These are phyloP conservation scores for Cubamyces lactineus DNA, from an alignment of 768 basidiomycete genomes.

Conservation along the genomic window DNA sequence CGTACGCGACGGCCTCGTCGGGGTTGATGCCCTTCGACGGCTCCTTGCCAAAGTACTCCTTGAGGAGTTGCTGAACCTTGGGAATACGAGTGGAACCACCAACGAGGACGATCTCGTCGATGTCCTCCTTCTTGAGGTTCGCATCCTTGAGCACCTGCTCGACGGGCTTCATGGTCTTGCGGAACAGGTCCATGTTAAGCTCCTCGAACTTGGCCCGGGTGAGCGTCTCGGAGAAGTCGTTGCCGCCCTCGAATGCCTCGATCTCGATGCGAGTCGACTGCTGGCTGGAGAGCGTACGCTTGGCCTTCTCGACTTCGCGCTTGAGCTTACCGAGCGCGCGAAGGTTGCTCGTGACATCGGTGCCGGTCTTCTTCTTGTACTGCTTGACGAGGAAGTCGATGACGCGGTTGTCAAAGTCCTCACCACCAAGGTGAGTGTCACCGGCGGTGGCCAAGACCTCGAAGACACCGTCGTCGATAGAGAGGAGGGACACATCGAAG, in stretches of 20 bases:
- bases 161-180: constrained; percentile 99
- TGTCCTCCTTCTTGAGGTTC: constrained; percentile 95
- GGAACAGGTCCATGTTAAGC: constrained; percentile 97
- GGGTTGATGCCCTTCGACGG: constrained; percentile 99
- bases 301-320: constrained; percentile 74
- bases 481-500: constrained; percentile 95
- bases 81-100: constrained; percentile 99
- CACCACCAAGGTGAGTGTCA: constrained; percentile 67
- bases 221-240: constrained; percentile 96
- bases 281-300: constrained; percentile 81
- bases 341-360: constrained; percentile 60
- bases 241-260: constrained; percentile 93
- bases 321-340: constrained; percentile 72
- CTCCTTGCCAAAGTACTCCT: constrained; percentile 98
- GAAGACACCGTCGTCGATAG: constrained; percentile 64
- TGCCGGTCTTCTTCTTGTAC: constrained; percentile 71
- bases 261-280: constrained; percentile 93
- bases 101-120: constrained; percentile 93
- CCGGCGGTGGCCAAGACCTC: constrained; percentile 63
- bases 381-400: constrained; percentile 70
- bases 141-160: constrained; percentile 99
- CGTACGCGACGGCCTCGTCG: constrained; percentile 98
- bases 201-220: constrained; percentile 99
- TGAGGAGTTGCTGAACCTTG: constrained; percentile 97
- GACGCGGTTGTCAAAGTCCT: constrained; percentile 75